A percentile compares a stretch with the other conserved stretches of the same genome.
phyloP scores from a whole-genome alignment of 2,329 filamentous ascomycete genomes.

The Leptodontidium sp. region DNA sequence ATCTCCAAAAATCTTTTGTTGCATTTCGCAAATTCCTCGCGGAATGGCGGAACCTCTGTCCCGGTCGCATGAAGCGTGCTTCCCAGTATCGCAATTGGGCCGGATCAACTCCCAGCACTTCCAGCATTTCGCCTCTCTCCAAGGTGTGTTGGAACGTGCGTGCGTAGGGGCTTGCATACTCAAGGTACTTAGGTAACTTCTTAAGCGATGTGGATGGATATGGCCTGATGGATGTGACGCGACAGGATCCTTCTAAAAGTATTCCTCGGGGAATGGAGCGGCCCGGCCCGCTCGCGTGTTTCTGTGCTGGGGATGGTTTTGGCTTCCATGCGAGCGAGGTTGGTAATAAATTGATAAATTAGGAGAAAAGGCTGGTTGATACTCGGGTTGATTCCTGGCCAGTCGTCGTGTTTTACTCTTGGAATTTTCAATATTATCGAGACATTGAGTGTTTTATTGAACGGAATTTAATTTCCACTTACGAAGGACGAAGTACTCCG shows the following conservation, averaged over 20 bases:
- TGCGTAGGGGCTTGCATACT: not conserved
- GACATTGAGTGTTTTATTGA: too few species aligned
- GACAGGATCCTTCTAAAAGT: too few species aligned
- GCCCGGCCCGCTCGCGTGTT: not conserved
- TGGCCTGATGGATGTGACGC: not conserved
- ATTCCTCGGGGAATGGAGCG: constrained; percentile 1
- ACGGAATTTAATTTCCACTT: too few species aligned
- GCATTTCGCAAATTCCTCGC: constrained; percentile 22
- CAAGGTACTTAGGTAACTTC: not conserved
- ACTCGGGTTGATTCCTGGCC: too few species aligned
- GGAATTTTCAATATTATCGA: too few species aligned
- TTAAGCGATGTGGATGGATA: not conserved
- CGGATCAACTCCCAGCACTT: constrained; percentile 11
- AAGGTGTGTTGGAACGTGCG: not conserved
- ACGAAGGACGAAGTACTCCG: too few species aligned
- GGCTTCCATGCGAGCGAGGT: not conserved
- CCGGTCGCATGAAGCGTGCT: constrained; percentile 11
- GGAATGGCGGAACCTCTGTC: not conserved
- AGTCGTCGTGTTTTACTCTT: too few species aligned
- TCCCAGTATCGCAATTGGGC: constrained; percentile 4
- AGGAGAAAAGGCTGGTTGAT: too few species aligned
- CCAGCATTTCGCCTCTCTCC: not conserved
- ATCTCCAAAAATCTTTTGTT: constrained; percentile 2
- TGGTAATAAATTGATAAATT: not conserved
- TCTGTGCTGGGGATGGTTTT: too few species aligned